Base-by-base conservation (phyloP, 345 rosid species). In the Syzygium aqueum region DNA sequence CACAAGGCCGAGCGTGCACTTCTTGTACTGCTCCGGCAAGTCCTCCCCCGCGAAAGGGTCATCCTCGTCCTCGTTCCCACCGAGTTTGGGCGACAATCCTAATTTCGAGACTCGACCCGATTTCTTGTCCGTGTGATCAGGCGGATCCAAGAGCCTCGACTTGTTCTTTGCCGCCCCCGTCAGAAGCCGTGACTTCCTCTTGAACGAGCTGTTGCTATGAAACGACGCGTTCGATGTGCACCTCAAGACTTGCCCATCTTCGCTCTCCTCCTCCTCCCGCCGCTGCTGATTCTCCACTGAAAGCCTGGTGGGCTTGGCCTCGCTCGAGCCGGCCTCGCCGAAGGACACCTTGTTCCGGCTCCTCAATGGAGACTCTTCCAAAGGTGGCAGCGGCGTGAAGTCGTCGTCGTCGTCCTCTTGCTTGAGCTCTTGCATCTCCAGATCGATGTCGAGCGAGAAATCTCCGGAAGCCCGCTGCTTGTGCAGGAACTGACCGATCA, bases 41-140 rank as follows among this genome's bases (percentile, higher is more conserved):
- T 95, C 97, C 37, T 93, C 96, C 23, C 3, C 80, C 14, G 89
- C 95, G 73, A 95, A 91, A 6, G 95, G 94, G 80, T 95, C 96
- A 2, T 95, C 95, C 52, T 95, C 97, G 3, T 73, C 80, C 25
- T 73, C 49, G 22, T 73, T 49, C 92, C 13, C 88, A 85, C 94
- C 95, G 5, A 91, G 94, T 2, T 88, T 93, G 3, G 84, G 87
- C 28, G 82, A 90, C 52, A 53, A 87, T 3, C 89, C 46, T 40
- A 67, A 16, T 67, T 67, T 67, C 46, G 80, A 92, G 88, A 17
- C 93, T 87, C 73, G 94, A 91, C 37, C 80, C 2, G 49, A 73
- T 33, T 85, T 87, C 89, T 86, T 90, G 88, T 50, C 89, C 51
- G 7, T 49, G 63, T 51, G 30, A n/a, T 92, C 92, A 84, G 96